Evolutionary conservation across 2,329 filamentous ascomycete species (phyloP), one percentile per base, ranked within the genome.

Genomic region (Fusarium tuaranense): DNA sequence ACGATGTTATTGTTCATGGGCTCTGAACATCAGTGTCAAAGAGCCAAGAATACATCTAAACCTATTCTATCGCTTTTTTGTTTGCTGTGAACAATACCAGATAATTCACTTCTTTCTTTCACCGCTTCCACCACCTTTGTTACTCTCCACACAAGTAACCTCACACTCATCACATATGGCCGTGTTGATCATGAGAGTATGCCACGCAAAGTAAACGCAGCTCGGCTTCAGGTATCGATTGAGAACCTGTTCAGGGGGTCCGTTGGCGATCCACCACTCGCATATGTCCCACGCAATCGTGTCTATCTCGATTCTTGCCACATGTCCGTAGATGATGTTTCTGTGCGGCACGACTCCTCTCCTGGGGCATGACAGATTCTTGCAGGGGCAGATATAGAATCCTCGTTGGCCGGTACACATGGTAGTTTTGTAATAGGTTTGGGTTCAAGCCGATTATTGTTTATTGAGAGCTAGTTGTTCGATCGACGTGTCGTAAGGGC

Each of bases 361-460:
- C 60, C 70, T 75, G 9, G 77, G 72, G 20, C 78, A 79, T 12
- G 64, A 39, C n/a, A 51, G 30, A n/a, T 70, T 76, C 48, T 59
- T 74, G 74, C 78, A 79, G 39, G 76, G 76, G 41, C 78, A 79
- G 53, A 79, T 51, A 10, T 76, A 70, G 22, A 70, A 78, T 1
- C 73, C 71, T 60, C 78, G 75, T 13, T 77, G 72, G 13, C 75
- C 76, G 82, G 75, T 77, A 27, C 78, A 79, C 78, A 79, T 79
- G 65, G 14, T 69, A 20, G 25, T 4, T 44, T 20, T 27, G 18
- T 20, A 48, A 20, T 6, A 5, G 16, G 22, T 20, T 36, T n/a
- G 27, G 7, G 46, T 18, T 22, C 12, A 32, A 20, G 16, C 44
- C 16, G 39, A 27, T 58, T 64, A 13, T 63, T 39, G 44, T 22